These are phyloP conservation scores for Lactifluus subvellereus DNA, from an alignment of 768 basidiomycete genomes.

Conservation along the genomic window DNA sequence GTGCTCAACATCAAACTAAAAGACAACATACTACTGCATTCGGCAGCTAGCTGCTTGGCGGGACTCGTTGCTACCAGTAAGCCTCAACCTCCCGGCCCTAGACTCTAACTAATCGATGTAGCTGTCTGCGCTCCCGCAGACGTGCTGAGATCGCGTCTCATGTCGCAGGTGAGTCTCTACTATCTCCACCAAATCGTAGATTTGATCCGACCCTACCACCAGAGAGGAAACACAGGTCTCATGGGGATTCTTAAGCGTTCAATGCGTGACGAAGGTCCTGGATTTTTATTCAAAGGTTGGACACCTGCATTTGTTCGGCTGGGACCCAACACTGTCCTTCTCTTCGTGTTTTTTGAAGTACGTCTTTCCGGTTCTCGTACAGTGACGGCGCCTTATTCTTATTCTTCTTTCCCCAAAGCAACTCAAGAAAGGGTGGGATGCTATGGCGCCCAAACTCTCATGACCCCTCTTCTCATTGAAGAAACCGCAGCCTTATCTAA, in stretches of 20 bases:
- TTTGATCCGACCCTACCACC: slow-evolving; percentile 6
- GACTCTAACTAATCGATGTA: slow-evolving; percentile 28
- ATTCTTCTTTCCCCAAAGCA: slow-evolving; percentile 39
- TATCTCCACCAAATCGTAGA: background rate
- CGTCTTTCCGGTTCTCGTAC: slow-evolving; percentile 12
- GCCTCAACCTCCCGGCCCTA: slow-evolving; percentile 26
- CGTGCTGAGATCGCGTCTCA: slow-evolving; percentile 68
- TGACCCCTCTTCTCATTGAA: background rate
- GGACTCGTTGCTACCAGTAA: slow-evolving; percentile 75
- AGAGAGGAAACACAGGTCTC: slow-evolving; percentile 49
- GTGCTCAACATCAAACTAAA: slow-evolving; percentile 53
- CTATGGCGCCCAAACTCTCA: background rate
- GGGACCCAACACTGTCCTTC: slow-evolving; percentile 76
- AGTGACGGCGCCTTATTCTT: background rate
- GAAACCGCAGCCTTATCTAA: background rate
- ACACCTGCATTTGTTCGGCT: slow-evolving; percentile 81
- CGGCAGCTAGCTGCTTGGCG: slow-evolving; percentile 59
- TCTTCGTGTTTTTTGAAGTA: slow-evolving; percentile 85
- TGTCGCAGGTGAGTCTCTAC: slow-evolving; percentile 55
- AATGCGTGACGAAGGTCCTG: slow-evolving; percentile 64
- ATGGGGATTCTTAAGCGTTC: slow-evolving; percentile 52
- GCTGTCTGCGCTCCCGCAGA: slow-evolving; percentile 77
- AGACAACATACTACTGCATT: slow-evolving; percentile 63
- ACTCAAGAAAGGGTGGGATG: slow-evolving; percentile 61
- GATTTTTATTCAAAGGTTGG: slow-evolving; percentile 86